Base-by-base conservation (phyloP, 1,284 basidiomycete genomes). In the Malassezia nana region DNA sequence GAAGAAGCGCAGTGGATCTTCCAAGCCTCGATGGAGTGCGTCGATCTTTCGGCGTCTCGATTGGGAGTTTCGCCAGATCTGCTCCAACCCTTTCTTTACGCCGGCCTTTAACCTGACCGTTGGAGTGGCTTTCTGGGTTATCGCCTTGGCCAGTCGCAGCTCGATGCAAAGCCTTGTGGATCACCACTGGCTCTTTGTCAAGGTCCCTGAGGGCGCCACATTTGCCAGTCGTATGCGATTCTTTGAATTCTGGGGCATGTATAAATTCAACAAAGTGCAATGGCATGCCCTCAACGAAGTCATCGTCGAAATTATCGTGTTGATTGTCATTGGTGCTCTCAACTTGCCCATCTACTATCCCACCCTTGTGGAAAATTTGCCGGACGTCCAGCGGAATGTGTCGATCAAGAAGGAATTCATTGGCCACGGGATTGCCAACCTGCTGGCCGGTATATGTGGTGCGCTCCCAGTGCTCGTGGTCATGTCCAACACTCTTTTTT, bases 331-430 rank as follows among this genome's bases (percentile, higher is more conserved):
- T 16, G 48, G 48, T 31, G 48, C 48, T 6, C 38, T 50, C 5
- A 50, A 50, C 30, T 15, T 50, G 26, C 48, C 48, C 6, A 50
- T 50, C 20, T 50, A 50, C 48, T 50, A 50, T 20, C 48, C 48
- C 4, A 20, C 48, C 7, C 48, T 50, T 6, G 22, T 26, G 7
- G 48, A 50, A 2, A 32, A 42, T 16, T 16, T 50, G 12, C 48
- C 48, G 5, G 13, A 50, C 18, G 39, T 32, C 15, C 48, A 38
- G 9, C 48, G 48, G 4, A 42, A 2, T 15, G 40, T 39, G 8
- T 41, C 48, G 2, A 50, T 50, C 25, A 18, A 50, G 40, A 20
- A 28, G 7, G 48, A 50, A 28, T 42, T 50, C 22, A 41, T 50
- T 24, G 48, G 48, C 9, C 48, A 50, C 26, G 48, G 48, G 5